Percentiles rank a stretch among this genome's conserved stretches.
Evolutionary conservation across 305 asterid genomes (phyloP).

Genomic region (Solanum hybrid): DNA sequence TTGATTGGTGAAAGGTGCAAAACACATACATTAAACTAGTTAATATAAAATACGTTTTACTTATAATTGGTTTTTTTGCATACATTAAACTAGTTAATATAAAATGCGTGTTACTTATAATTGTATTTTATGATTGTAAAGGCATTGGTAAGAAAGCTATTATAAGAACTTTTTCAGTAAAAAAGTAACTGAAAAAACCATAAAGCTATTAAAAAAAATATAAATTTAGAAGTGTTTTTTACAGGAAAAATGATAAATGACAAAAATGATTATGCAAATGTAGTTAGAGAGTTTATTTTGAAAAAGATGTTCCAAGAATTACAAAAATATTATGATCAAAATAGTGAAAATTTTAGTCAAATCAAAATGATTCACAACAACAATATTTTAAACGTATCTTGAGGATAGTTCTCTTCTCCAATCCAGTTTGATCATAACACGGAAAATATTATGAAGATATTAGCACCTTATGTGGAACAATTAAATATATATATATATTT

Average conservation of each 20-base stretch:
- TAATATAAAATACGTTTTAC: too few relatives aligned
- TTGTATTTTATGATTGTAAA: neutral
- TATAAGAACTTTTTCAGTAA: neutral
- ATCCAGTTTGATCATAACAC: neutral
- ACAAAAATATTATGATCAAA: neutral
- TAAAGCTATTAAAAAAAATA: neutral
- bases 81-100: neutral
- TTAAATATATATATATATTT: neutral
- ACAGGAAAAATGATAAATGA: neutral
- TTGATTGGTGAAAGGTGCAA: neutral
- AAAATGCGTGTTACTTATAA: too few relatives aligned
- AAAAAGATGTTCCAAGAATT: neutral
- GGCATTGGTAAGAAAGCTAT: neutral
- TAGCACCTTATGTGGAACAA: neutral
- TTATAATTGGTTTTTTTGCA: neutral
- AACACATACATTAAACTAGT: neutral
- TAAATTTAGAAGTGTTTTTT: neutral
- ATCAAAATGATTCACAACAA: neutral
- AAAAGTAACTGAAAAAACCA: neutral
- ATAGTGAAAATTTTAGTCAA: neutral
- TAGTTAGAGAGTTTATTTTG: neutral
- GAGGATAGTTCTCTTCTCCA: neutral
- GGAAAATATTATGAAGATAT: neutral
- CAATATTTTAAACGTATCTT: neutral
- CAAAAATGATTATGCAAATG: neutral